Percentiles rank a stretch among this genome's conserved stretches.
phyloP scores from a whole-genome alignment of 108 stramenopile species.

The Skeletonema costatum region DNA sequence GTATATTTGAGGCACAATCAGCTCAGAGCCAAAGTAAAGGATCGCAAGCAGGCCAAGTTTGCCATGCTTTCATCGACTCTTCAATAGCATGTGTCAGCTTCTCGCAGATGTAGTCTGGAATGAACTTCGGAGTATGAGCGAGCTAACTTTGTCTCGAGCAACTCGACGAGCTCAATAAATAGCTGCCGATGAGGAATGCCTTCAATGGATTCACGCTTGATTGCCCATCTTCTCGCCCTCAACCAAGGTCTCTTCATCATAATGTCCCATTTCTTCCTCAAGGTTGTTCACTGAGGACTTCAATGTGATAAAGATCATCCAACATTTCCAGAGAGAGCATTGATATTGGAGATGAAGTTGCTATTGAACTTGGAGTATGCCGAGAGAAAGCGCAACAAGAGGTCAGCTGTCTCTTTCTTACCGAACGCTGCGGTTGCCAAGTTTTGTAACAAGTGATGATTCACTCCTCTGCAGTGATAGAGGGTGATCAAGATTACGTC shows the following conservation, averaged over 20 bases:
- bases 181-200: slow-evolving; percentile 11
- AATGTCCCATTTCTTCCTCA: slow-evolving; percentile 19
- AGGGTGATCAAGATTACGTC: background rate
- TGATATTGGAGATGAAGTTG: slow-evolving; percentile 6
- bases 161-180: background rate
- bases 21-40: slow-evolving; percentile 23
- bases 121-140: background rate
- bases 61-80: slow-evolving; percentile 1
- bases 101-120: slow-evolving; percentile 10
- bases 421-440: slow-evolving; percentile 6
- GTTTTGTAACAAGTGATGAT: slow-evolving; percentile 3
- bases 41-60: slow-evolving; percentile 6
- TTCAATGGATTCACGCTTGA: slow-evolving; percentile 3
- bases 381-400: slow-evolving; percentile 4
- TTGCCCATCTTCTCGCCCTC: slow-evolving; percentile 7
- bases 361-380: slow-evolving; percentile 6
- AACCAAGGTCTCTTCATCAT: slow-evolving; percentile 17
- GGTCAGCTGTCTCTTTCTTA: slow-evolving; percentile 8
- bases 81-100: slow-evolving; percentile 7
- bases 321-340: slow-evolving; percentile 1
- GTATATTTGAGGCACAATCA: slow-evolving; percentile 16
- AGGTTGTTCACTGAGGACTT: slow-evolving; percentile 20
- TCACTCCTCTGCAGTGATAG: slow-evolving; percentile 1
- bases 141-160: slow-evolving; percentile 7
- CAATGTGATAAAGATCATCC: slow-evolving; percentile 6